These are phyloP conservation scores for Epichloe elymi DNA, from an alignment of 2,329 filamentous ascomycete genomes.

Conservation along the genomic window DNA sequence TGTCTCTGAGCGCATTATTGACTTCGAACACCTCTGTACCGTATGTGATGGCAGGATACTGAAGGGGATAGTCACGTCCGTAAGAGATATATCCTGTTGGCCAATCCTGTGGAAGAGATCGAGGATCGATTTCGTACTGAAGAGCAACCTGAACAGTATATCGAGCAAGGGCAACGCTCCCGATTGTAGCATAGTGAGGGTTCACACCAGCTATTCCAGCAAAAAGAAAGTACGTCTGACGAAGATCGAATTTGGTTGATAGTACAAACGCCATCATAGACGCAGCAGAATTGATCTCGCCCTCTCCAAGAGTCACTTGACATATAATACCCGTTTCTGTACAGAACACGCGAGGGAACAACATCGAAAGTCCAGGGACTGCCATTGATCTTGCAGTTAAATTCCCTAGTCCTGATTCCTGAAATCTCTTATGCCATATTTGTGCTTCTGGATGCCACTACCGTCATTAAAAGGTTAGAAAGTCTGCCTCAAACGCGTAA, in stretches of 20 bases:
- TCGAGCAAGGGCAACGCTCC: constrained; percentile 52
- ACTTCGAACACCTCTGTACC: constrained; percentile 60
- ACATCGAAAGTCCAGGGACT: constrained; percentile 48
- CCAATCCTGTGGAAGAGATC: constrained; percentile 53
- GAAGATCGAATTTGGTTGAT: constrained; percentile 49
- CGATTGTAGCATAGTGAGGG: constrained; percentile 52
- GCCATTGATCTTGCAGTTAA: constrained; percentile 44
- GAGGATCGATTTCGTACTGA: constrained; percentile 62
- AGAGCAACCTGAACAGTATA: constrained; percentile 63
- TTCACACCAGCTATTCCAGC: constrained; percentile 65
- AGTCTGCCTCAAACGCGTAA: constrained; percentile 2
- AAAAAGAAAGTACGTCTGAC: constrained; percentile 55
- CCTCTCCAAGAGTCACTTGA: constrained; percentile 54
- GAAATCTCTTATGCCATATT: constrained; percentile 44
- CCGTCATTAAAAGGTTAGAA: not conserved
- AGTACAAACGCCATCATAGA: constrained; percentile 51
- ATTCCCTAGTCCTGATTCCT: constrained; percentile 33
- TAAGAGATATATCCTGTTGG: constrained; percentile 56
- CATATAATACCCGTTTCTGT: constrained; percentile 47
- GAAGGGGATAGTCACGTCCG: constrained; percentile 38
- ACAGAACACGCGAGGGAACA: constrained; percentile 54
- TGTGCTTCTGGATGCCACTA: constrained; percentile 50
- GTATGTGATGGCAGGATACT: constrained; percentile 47
- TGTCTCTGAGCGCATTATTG: constrained; percentile 42
- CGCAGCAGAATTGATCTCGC: constrained; percentile 62